Conservation (phyloP, 768 basidiomycete species). For the Dendrothele bispora region DNA sequence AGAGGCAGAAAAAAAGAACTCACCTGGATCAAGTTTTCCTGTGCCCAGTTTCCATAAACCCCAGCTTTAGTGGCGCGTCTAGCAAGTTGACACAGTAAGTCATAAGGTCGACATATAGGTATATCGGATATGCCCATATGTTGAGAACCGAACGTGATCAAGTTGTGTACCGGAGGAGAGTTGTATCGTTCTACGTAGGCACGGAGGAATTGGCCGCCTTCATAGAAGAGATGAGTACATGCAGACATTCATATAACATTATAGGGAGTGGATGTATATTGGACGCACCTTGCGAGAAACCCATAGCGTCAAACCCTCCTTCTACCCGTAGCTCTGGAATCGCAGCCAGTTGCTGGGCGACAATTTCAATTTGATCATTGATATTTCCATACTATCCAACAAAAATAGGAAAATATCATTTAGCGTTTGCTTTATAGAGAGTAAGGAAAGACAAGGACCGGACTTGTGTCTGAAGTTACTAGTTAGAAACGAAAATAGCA, state of each 20-base stretch:
- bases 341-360: conserved; percentile 60
- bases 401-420: conserved; percentile 1
- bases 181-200: conserved; percentile 81
- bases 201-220: conserved; percentile 85
- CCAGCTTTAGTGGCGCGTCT: conserved; percentile 59
- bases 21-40: conserved; percentile 74
- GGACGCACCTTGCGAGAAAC: conserved; percentile 75
- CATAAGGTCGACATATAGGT: conserved; percentile 60
- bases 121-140: conserved; percentile 86
- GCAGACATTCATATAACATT: background rate
- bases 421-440: too few species aligned
- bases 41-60: conserved; percentile 76
- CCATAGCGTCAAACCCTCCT: conserved; percentile 83
- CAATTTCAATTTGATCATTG: conserved; percentile 64
- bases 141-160: conserved; percentile 86
- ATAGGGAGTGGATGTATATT: background rate
- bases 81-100: conserved; percentile 70
- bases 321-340: conserved; percentile 65
- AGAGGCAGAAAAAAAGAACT: conserved; percentile 9
- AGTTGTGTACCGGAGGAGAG: conserved; percentile 69
- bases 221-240: too few species aligned
- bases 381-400: conserved; percentile 70
- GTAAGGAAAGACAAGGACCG: too few species aligned
- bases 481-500: too few species aligned
- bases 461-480: too few species aligned